Base-by-base conservation (phyloP, 345 rosid genomes). In the Citrus reticulata region DNA sequence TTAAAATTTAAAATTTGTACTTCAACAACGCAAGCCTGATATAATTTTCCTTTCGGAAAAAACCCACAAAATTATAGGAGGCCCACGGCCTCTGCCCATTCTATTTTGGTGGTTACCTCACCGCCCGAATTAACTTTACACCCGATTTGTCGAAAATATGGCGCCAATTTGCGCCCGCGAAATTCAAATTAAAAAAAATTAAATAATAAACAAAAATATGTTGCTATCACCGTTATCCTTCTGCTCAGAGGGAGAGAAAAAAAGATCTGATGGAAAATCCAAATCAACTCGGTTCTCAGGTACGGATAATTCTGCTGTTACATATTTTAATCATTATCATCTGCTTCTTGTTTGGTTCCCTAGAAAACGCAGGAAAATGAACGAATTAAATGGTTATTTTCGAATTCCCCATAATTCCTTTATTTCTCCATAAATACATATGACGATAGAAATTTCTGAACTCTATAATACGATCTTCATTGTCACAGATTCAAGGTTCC, bases 401-500 rank as follows among this genome's bases (percentile, higher is more conserved):
- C 42, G 8, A 14, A 51, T 65, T 49, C 46, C 22, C 22, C 27
- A 59, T 6, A 19, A 27, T 63, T 46, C 30, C 13, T 37, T 67
- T 7, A 34, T 67, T 67, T 35, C 68, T n/a, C 49, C 14, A 2
- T 9, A 66, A 66, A 25, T 46, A 11, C 20, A 64, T 2, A 6
- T 3, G 20, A 46, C 8, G 40, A 71, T 24, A 59, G 37, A 46
- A 70, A 42, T 46, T 24, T 64, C 35, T 66, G 7, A 66, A 30
- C 58, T 76, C 6, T 46, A 30, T 62, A 1, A 75, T 8, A 6
- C 7, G 34, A 30, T 60, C 51, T 13, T 72, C 2, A 4, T 22
- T 30, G 55, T 55, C 74, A 29, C 20, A 82, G 85, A 58, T 72
- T 67, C 37, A 51, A n/a, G 64, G 61, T 63, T 82, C 82, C 65